These are phyloP conservation scores for Neofusicoccum sp. DNA, from an alignment of 2,329 filamentous ascomycete genomes.

Conservation along the genomic window DNA sequence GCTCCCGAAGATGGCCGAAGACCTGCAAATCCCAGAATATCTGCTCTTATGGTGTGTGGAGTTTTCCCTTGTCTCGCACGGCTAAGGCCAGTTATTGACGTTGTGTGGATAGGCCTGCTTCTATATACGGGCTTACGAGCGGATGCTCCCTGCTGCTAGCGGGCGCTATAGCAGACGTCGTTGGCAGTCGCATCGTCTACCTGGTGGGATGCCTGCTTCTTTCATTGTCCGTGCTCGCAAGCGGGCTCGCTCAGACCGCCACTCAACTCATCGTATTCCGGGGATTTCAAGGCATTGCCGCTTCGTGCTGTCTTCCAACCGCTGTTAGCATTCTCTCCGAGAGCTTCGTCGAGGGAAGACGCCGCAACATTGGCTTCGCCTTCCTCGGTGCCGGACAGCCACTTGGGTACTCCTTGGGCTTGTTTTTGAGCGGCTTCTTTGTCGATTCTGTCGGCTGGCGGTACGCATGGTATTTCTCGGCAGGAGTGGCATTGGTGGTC, in stretches of 20 bases:
- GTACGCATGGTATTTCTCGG: slow-evolving; percentile 53
- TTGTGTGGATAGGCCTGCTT: slow-evolving; percentile 36
- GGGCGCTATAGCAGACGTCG: slow-evolving; percentile 55
- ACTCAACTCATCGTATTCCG: slow-evolving; percentile 52
- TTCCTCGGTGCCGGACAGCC: slow-evolving; percentile 55
- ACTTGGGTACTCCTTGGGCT: slow-evolving; percentile 55
- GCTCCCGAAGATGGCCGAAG: slow-evolving; percentile 46
- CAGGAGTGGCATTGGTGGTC: slow-evolving; percentile 46
- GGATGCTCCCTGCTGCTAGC: slow-evolving; percentile 54
- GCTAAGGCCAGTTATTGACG: not conserved
- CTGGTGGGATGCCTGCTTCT: slow-evolving; percentile 43
- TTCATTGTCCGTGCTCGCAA: slow-evolving; percentile 42
- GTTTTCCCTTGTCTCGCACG: not conserved
- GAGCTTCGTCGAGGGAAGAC: slow-evolving; percentile 49
- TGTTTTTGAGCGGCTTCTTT: slow-evolving; percentile 55
- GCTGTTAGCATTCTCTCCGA: slow-evolving; percentile 54
- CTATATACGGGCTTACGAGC: slow-evolving; percentile 46
- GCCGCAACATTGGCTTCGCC: slow-evolving; percentile 56
- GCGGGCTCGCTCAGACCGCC: slow-evolving; percentile 40
- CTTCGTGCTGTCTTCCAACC: slow-evolving; percentile 53
- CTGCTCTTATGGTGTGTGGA: slow-evolving; percentile 31
- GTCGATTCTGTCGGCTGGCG: slow-evolving; percentile 55
- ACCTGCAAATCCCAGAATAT: slow-evolving; percentile 29
- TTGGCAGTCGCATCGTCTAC: slow-evolving; percentile 52
- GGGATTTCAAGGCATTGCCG: slow-evolving; percentile 49